Evolutionary conservation across 2,329 filamentous ascomycete genomes (phyloP), one percentile per base, ranked within the genome.

Genomic region (Alternaria triticimaculans): DNA sequence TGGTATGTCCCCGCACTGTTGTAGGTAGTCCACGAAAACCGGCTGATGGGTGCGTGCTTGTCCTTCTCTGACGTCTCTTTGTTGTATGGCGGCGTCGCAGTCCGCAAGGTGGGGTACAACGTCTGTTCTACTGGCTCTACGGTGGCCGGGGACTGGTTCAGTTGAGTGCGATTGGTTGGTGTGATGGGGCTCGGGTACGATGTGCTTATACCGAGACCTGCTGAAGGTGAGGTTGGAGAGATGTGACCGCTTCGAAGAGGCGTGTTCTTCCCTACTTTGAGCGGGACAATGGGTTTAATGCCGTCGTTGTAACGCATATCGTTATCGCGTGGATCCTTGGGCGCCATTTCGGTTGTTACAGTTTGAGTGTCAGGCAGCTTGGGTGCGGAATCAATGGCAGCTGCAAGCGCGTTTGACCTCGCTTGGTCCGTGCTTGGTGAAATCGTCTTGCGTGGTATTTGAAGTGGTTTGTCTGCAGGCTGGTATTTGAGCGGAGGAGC

Each of bases 401-500:
- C 65, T 59, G 68, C 66, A 75, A 70, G 68, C 68, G 76, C 70
- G 67, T 70, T 72, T 68, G 72, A 70, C 53, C 63, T 67, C 51
- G 62, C 66, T n/a, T 62, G 58, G 48, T 63, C 66, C 37, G 67
- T 60, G 53, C 60, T 72, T 49, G 58, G 71, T 62, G 69, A 68
- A 58, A 72, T 68, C 45, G 66, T 60, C 68, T 73, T 76, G 69
- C 73, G 64, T 72, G 69, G 69, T 59, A 90, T 82, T 64, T 81
- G 85, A 45, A 91, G 79, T n/a, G 88, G 87, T 61, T 85, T 80
- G 14, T 85, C 86, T 62, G 83, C 81, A 45, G 81, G 82, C 37
- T 87, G 87, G 74, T 92, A 90, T 72, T 83, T 85, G 41, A 92
- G 85, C 4, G 90, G 89, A 48, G 86, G 85, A 33, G 92, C 86